phyloP scores from a whole-genome alignment of 441 rosid genomes.

The Bocquillonia castaneifolia region DNA sequence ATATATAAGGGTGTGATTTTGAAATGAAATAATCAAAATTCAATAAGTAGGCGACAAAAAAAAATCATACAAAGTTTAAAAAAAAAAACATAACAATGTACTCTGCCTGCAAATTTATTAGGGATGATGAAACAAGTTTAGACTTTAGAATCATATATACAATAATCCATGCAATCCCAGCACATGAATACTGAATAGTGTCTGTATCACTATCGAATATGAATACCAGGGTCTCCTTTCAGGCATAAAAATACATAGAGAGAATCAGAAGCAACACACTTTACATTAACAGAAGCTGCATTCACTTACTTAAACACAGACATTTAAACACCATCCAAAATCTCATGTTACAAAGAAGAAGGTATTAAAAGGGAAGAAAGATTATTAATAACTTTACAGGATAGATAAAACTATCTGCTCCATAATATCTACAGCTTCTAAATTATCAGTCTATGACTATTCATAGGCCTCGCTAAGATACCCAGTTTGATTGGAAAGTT shows the following conservation, averaged over 20 bases:
- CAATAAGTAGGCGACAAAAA: neutral
- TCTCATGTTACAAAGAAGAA: neutral
- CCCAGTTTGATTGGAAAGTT: too few relatives aligned
- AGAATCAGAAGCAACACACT: neutral
- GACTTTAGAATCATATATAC: neutral
- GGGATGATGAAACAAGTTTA: neutral
- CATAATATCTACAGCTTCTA: neutral
- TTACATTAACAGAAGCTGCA: slow-evolving; percentile 3
- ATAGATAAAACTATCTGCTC: neutral
- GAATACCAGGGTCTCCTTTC: neutral
- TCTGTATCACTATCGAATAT: neutral
- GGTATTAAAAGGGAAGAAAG: neutral
- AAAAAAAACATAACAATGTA: neutral
- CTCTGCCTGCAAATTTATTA: neutral
- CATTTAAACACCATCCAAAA: neutral
- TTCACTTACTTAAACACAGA: neutral
- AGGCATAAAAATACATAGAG: neutral
- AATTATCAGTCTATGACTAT: neutral
- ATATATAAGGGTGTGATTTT: neutral
- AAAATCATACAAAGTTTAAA: neutral
- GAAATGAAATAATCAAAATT: neutral
- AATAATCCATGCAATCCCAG: neutral
- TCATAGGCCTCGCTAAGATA: neutral
- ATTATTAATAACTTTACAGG: neutral
- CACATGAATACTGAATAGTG: neutral